Evolutionary conservation across 2,329 filamentous ascomycete genomes (phyloP), one percentile per base, ranked within the genome.

Genomic region (Gyromitra esculenta): DNA sequence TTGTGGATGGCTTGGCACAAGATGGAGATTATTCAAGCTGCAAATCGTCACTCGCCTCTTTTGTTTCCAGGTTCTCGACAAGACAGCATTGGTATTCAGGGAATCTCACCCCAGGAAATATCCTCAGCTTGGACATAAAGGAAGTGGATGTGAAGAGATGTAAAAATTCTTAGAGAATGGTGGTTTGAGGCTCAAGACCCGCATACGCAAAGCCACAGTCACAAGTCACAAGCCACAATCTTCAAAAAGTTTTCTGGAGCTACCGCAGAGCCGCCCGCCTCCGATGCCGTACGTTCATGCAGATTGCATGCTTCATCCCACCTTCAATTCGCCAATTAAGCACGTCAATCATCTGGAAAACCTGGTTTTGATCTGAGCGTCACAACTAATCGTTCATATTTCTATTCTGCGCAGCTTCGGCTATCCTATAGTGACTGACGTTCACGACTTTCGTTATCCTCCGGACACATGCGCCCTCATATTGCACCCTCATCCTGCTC

Each of bases 241-340:
- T 54, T 59, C 72, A 75, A 75, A 68, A 75, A 75, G 72, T 75
- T 75, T 75, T 75, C 66, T 56, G 56, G 37, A 64, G 65, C 65
- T 75, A 59, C 57, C 39, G 48, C 72, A 75, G 65, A 75, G 72
- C 66, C 72, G 62, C 66, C 66, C 72, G 54, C 66, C 62, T 65
- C 31, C 45, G 21, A 57, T 72, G 25, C 54, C 60, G 18, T 52
- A 65, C 43, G 70, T 60, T 13, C 18, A 43, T 54, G 45, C 31
- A 64, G 18, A 64, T 64, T 64, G 25, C 31, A 64, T 21, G 52
- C n/a, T 43, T 15, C 43, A 69, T 48, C 52, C 66, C 59, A 63
- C 68, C 67, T 50, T 37, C 41, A 62, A 70, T 70, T 60, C 54
- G 21, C 48, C 57, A 21, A 70, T 62, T 69, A 56, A 57, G 64